phyloP scores from a whole-genome alignment of 345 rosid species.

The Triadica sebifera region DNA sequence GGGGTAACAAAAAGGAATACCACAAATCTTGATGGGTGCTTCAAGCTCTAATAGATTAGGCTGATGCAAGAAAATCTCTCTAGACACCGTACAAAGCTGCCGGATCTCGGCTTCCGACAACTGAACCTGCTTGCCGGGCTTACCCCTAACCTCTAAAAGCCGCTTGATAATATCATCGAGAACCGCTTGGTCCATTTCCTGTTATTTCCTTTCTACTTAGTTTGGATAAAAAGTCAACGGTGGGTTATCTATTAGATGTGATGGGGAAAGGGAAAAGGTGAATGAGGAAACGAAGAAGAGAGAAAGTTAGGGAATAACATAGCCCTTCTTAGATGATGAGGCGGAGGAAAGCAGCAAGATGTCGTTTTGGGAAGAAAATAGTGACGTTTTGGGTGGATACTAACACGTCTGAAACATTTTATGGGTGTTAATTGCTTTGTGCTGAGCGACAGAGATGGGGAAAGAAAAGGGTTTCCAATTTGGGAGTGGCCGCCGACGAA shows the following conservation, averaged over 20 bases:
- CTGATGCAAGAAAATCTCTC: conserved; percentile 61
- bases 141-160: conserved; percentile 56
- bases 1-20: conserved; percentile 25
- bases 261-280: background rate
- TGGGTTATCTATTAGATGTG: background rate
- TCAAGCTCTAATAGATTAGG: conserved; percentile 75
- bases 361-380: conserved; percentile 10
- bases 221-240: conserved; percentile 15
- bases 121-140: conserved; percentile 76
- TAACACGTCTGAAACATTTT: background rate
- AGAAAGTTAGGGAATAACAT: conserved; percentile 3
- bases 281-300: background rate
- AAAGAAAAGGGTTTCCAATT: background rate
- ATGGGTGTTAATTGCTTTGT: no score
- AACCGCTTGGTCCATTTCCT: conserved; percentile 49
- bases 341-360: background rate
- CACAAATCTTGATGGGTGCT: conserved; percentile 82
- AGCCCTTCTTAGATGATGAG: background rate
- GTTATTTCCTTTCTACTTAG: background rate
- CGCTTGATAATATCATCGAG: conserved; percentile 65
- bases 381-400: conserved; percentile 11
- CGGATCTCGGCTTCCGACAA: conserved; percentile 72
- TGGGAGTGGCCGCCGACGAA: no score
- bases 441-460: background rate
- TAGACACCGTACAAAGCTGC: conserved; percentile 51